Percentiles rank a stretch among this genome's conserved stretches.
Evolutionary conservation across 106 monocot species (phyloP).

Genomic region (Allium cepa): DNA sequence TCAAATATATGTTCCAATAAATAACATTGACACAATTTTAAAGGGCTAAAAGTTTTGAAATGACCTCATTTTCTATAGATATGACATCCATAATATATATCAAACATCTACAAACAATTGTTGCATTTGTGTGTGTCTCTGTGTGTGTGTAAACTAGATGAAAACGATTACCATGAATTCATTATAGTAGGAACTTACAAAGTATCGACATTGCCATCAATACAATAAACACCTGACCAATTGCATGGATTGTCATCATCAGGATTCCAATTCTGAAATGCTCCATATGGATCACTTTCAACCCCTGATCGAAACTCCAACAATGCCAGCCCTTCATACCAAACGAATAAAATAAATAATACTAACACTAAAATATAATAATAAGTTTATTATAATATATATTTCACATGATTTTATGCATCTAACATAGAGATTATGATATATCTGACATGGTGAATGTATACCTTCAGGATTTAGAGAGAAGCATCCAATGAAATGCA

Average conservation of each 20-base stretch:
- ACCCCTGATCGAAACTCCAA: constrained; percentile 60
- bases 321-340: constrained; percentile 48
- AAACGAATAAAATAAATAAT: background rate
- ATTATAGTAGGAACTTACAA: constrained; percentile 48
- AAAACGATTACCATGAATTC: too few relatives aligned
- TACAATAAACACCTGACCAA: constrained; percentile 65
- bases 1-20: too few relatives aligned
- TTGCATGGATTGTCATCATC: constrained; percentile 48
- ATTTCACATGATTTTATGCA: too few relatives aligned
- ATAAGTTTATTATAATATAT: background rate
- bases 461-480: constrained; percentile 55
- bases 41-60: too few relatives aligned
- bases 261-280: constrained; percentile 49
- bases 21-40: too few relatives aligned
- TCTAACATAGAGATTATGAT: too few relatives aligned
- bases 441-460: background rate
- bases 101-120: too few relatives aligned
- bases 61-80: too few relatives aligned
- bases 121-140: too few relatives aligned
- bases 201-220: constrained; percentile 59
- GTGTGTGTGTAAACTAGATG: too few relatives aligned
- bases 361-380: background rate
- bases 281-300: constrained; percentile 56
- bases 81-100: too few relatives aligned
- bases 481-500: constrained; percentile 22